A percentile compares a stretch with the other conserved stretches of the same genome.
Conservation (phyloP, 2,329 filamentous ascomycete species). For the Penicillium sp. region DNA sequence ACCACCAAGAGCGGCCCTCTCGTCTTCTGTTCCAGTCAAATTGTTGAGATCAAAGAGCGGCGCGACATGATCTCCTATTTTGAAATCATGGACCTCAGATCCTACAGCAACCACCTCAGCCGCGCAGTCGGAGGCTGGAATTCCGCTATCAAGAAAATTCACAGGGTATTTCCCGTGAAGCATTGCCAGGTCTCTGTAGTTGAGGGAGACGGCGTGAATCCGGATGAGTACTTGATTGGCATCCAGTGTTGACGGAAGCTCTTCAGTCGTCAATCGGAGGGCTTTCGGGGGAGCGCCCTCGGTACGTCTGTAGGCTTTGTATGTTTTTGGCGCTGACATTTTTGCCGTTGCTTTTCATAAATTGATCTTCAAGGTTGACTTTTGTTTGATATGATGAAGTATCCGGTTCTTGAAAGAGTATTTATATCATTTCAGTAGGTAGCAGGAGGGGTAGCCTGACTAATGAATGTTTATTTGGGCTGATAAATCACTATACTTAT, state of each 20-base stretch:
- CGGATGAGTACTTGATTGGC: neutral
- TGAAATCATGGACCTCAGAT: conserved; percentile 3
- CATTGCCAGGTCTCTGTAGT: conserved; percentile 11
- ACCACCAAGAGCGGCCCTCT: neutral
- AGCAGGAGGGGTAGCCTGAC: neutral
- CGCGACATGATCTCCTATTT: neutral
- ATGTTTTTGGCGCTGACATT: neutral
- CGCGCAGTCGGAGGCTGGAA: conserved; percentile 5
- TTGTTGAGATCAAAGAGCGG: conserved; percentile 4
- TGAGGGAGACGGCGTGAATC: conserved; percentile 8
- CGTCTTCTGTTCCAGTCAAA: neutral
- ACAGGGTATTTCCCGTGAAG: conserved; percentile 6
- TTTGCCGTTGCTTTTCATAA: neutral
- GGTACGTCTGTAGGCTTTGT: conserved; percentile 1
- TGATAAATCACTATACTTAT: conserved; percentile 4
- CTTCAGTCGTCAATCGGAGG: neutral
- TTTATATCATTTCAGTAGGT: neutral
- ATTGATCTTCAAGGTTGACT: too few species aligned
- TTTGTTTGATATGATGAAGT: too few species aligned
- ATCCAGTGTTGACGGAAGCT: neutral
- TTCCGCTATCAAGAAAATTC: neutral
- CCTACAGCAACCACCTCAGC: conserved; percentile 5
- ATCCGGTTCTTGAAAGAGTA: neutral
- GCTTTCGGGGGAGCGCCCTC: neutral
- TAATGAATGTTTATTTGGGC: neutral